Evolutionary conservation across 176 grass and related monocot species (phyloP).

Genomic region (Saccharum spontaneum): DNA sequence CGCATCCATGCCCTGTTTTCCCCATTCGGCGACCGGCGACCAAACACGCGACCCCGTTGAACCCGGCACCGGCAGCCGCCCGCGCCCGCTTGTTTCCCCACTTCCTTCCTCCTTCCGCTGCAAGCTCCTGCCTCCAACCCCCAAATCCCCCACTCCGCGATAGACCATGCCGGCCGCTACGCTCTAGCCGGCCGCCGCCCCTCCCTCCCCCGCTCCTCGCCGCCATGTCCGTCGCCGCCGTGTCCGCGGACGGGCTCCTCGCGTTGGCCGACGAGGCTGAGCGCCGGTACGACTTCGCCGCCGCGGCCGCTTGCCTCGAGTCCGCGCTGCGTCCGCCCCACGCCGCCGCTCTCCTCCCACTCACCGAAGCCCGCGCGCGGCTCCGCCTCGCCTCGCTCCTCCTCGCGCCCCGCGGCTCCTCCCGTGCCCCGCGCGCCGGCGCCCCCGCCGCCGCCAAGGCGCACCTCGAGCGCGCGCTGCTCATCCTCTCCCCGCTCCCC

Average conservation of each 20-base stretch:
- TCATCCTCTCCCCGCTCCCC: no score
- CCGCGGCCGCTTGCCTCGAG: conserved; percentile 61
- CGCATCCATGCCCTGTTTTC: no score
- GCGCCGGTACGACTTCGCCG: conserved; percentile 64
- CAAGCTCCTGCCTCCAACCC: conserved; percentile 11
- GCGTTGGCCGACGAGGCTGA: conserved; percentile 81
- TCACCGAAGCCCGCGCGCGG: conserved; percentile 73
- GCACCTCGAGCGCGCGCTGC: conserved; percentile 61
- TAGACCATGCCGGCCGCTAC: conserved; percentile 26
- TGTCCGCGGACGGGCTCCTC: conserved; percentile 70
- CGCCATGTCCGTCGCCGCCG: conserved; percentile 34
- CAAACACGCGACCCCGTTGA: conserved; percentile 1
- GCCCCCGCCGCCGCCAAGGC: conserved; percentile 70
- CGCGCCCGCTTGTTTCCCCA: not conserved
- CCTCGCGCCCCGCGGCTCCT: conserved; percentile 37
- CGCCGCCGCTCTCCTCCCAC: conserved; percentile 65
- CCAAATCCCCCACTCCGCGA: not conserved
- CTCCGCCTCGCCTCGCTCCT: conserved; percentile 72
- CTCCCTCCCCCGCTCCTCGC: not conserved
- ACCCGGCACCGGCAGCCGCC: not conserved
- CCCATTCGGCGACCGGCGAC: not conserved
- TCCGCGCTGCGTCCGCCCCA: conserved; percentile 45
- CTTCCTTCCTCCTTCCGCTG: not conserved
- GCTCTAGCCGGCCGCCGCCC: not conserved
- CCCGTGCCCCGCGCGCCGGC: conserved; percentile 33